Evolutionary conservation across 768 basidiomycete species (phyloP).

Genomic region (Rickenella mellea): DNA sequence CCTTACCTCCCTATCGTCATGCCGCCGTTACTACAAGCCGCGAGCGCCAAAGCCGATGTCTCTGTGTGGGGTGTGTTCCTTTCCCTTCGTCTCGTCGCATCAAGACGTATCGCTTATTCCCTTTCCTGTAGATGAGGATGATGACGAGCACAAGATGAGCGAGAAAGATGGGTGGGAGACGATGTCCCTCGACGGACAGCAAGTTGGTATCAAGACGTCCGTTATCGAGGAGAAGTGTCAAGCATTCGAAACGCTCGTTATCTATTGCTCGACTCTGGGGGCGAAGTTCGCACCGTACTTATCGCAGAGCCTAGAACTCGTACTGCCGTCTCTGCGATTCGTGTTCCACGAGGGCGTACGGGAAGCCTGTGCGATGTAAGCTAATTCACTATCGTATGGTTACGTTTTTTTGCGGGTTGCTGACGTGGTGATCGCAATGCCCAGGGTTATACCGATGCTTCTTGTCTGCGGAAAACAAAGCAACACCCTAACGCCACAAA

Average conservation of each 20-base stretch:
- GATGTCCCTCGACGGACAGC: constrained; percentile 66
- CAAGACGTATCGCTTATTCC: constrained; percentile 1
- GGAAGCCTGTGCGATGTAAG: constrained; percentile 69
- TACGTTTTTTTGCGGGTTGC: background rate
- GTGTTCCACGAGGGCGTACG: constrained; percentile 82
- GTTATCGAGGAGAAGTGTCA: constrained; percentile 82
- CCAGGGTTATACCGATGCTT: constrained; percentile 64
- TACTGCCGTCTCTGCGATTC: constrained; percentile 61
- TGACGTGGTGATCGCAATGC: background rate
- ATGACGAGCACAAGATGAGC: constrained; percentile 24
- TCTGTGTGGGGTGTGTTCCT: constrained; percentile 51
- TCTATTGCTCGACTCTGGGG: constrained; percentile 64
- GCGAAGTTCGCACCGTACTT: constrained; percentile 65
- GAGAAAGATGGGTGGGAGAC: constrained; percentile 76
- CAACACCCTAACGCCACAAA: constrained; percentile 53
- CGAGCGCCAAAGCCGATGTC: constrained; percentile 73
- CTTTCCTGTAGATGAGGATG: constrained; percentile 36
- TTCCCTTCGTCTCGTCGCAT: background rate
- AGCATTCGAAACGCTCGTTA: constrained; percentile 79
- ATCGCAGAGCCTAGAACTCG: constrained; percentile 58
- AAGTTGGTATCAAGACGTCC: constrained; percentile 69
- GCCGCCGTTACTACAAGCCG: constrained; percentile 65
- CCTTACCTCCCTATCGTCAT: constrained; percentile 82
- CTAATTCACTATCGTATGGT: constrained; percentile 3
- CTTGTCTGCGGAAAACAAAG: constrained; percentile 58